Percentiles rank a stretch among this genome's conserved stretches.
Evolutionary conservation across 2,329 filamentous ascomycete genomes (phyloP).

Genomic region (Colletotrichum navitas): DNA sequence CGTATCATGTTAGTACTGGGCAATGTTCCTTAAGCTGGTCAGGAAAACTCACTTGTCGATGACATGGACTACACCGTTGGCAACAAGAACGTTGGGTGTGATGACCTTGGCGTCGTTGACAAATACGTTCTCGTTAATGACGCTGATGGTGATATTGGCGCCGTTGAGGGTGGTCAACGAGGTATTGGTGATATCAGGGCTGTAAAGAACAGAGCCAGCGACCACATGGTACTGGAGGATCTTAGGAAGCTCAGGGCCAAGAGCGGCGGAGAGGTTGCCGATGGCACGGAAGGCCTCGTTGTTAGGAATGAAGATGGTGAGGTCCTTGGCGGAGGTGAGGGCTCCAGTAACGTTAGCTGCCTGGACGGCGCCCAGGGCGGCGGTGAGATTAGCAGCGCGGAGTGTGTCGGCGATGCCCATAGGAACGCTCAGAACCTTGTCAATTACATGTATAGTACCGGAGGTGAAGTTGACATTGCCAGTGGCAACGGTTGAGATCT

Average conservation of each 20-base stretch:
- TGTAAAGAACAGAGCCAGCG: slow-evolving; percentile 66
- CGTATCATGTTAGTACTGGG: not conserved
- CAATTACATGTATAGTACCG: slow-evolving; percentile 67
- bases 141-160: slow-evolving; percentile 47
- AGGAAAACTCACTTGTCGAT: slow-evolving; percentile 63
- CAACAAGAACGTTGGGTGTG: slow-evolving; percentile 61
- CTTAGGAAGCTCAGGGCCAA: slow-evolving; percentile 61
- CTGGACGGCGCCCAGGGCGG: slow-evolving; percentile 60
- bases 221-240: slow-evolving; percentile 76
- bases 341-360: slow-evolving; percentile 56
- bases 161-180: slow-evolving; percentile 43
- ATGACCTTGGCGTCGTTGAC: slow-evolving; percentile 64
- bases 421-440: slow-evolving; percentile 62
- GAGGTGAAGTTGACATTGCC: slow-evolving; percentile 67
- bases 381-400: slow-evolving; percentile 57
- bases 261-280: slow-evolving; percentile 62
- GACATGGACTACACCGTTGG: slow-evolving; percentile 70
- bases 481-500: slow-evolving; percentile 61
- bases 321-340: slow-evolving; percentile 57
- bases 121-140: slow-evolving; percentile 59
- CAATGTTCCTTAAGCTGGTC: not conserved
- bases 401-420: slow-evolving; percentile 57
- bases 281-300: slow-evolving; percentile 71
- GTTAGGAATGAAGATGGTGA: slow-evolving; percentile 75
- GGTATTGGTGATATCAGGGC: slow-evolving; percentile 45